Base-by-base conservation (phyloP, 495 filamentous ascomycete species). In the Penicillium pulvis region DNA sequence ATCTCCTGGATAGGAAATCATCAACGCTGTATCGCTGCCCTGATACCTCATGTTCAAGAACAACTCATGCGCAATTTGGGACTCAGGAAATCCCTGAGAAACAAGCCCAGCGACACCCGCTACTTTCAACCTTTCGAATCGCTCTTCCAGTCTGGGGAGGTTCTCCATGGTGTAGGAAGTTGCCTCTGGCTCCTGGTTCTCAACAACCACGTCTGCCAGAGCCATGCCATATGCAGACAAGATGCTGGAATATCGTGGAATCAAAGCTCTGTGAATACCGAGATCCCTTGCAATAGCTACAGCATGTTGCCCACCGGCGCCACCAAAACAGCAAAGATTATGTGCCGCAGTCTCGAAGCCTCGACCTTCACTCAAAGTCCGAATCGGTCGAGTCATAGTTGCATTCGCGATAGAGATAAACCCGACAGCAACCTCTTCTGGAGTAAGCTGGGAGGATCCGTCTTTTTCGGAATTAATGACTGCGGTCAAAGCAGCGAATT, bases 371-470 rank as follows among this genome's bases (percentile, higher is more conserved):
- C 62, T 76, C 11, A 73, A 23, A 0, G 61, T 58, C n/a, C 58
- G 52, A 43, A 60, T 56, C 9, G 58, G 58, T 4, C 53, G 26
- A 24, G 24, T 19, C 58, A 60, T 60, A 4, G 58, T 47, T 23
- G 51, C 35, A 31, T 60, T 60, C 2, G 58, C 58, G 46, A 60
- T 46, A n/a, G 33, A 39, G 16, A 60, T 19, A 19, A 55, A 60
- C 1, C 57, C 57, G 17, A 42, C 44, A 6, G 93, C 93, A 16
- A 95, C 87, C 64, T 96, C 91, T 60, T 96, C 93, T 1, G 87
- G 66, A 4, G 80, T 88, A 84, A 69, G 77, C 26, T 54, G 54
- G n/a, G 31, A 42, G 6, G 85, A 64, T 19, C 60, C 51, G 24
- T 61, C 57, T 4, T 58, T 68, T 28, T 56, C 54, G 2, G 19